phyloP scores from a whole-genome alignment of 192 early-diverging fungal species.

The Rhizophagus clarus region DNA sequence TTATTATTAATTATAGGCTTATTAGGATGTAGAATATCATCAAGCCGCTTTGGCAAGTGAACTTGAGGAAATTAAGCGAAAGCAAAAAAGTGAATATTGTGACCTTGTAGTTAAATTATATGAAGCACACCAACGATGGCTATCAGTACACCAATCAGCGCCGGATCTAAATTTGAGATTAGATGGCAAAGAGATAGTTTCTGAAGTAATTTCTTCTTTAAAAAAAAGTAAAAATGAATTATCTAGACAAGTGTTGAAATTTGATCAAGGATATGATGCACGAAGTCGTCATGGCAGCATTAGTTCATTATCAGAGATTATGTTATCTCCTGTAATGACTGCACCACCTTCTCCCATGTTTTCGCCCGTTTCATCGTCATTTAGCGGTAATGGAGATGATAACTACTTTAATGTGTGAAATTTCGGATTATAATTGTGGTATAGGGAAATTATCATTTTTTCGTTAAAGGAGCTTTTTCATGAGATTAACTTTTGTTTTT shows the following conservation, averaged over 20 bases:
- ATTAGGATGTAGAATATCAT: conserved; percentile 46
- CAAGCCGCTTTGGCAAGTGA: conserved; percentile 58
- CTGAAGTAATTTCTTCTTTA: conserved; percentile 45
- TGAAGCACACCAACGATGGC: conserved; percentile 19
- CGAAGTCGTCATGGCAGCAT: conserved; percentile 26
- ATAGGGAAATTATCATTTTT: not conserved
- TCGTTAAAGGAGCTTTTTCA: not conserved
- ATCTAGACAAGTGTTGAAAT: conserved; percentile 6
- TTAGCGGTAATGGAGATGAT: not conserved
- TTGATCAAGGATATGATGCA: not conserved
- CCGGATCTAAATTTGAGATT: conserved; percentile 17
- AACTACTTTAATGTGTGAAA: conserved; percentile 25
- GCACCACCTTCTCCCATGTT: conserved; percentile 15
- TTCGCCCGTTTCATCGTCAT: not conserved
- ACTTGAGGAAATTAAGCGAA: conserved; percentile 48
- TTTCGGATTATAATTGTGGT: not conserved
- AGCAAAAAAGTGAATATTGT: conserved; percentile 56
- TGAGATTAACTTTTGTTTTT: not conserved
- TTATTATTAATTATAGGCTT: not conserved
- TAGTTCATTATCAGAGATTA: conserved; percentile 19
- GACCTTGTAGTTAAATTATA: conserved; percentile 58
- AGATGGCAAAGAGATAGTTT: conserved; percentile 58
- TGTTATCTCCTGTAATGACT: conserved; percentile 8
- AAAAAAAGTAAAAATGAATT: conserved; percentile 27
- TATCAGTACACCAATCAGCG: not conserved